Evolutionary conservation across 2,329 filamentous ascomycete genomes (phyloP), one percentile per base, ranked within the genome.

Genomic region (Lasiodiplodia gonubiensis): DNA sequence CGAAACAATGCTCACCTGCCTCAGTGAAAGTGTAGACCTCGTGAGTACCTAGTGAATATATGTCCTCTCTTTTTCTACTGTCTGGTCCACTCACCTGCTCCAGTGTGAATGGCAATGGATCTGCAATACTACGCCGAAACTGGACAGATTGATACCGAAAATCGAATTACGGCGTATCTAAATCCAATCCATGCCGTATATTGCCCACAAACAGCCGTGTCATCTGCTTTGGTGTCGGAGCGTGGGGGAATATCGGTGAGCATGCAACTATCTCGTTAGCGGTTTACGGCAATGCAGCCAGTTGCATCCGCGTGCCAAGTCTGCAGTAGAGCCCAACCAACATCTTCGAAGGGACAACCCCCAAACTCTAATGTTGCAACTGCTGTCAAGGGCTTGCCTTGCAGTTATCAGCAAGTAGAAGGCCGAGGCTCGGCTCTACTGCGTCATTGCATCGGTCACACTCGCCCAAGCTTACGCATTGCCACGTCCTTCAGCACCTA

Each of bases 381-480:
- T 25, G 33, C 21, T 12, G 42, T 14, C 57, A 27, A 46, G 39
- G 53, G 37, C 57, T 61, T 30, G 57, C 57, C 57, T 49, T 61
- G 57, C 30, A 61, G 30, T 25, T 25, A 30, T 25, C 55, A 27
- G 55, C 42, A 23, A 21, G 42, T 30, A 14, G 25, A 48, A 35
- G 39, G 25, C 49, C 42, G 39, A 33, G 25, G 25, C 57, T 42
- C 57, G 57, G 25, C 48, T 27, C 25, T 49, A 33, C 11, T 61
- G 57, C 57, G 57, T 61, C 57, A 61, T 61, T 61, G 57, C 57
- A 39, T 61, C 39, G 48, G 57, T 61, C 57, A 59, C 54, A 49
- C 21, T 61, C 39, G 30, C 57, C 16, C 57, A 16, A n/a, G 42
- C 42, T 46, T 46, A 23, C 39, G 57, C 57, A 49, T 61, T 49